Percentiles rank a stretch among this genome's conserved stretches.
phyloP scores from a whole-genome alignment of 345 rosid genomes.

The Anastatica hierochuntica region DNA sequence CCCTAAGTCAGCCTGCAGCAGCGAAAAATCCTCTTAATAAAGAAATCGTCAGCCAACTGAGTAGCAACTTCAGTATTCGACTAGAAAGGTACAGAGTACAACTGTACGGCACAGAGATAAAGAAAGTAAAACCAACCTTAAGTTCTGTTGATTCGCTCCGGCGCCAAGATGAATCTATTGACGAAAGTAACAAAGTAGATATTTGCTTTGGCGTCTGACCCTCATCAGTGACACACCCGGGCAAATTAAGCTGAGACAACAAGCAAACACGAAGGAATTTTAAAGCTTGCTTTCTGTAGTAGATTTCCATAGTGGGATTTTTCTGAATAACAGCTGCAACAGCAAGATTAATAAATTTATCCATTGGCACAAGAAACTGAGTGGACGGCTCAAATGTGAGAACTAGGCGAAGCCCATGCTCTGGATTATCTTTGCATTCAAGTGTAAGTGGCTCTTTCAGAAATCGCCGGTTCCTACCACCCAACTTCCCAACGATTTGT shows the following conservation, averaged over 20 bases:
- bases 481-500: constrained; percentile 95
- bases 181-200: constrained; percentile 55
- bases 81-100: background rate
- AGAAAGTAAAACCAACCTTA: constrained; percentile 46
- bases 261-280: constrained; percentile 83
- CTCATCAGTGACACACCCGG: constrained; percentile 69
- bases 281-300: constrained; percentile 77
- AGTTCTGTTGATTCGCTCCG: constrained; percentile 64
- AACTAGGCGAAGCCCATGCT: constrained; percentile 92
- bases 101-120: background rate
- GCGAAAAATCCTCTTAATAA: background rate
- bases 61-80: constrained; percentile 1
- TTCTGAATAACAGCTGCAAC: constrained; percentile 71
- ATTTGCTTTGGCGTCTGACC: constrained; percentile 49
- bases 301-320: constrained; percentile 44
- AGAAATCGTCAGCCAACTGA: background rate
- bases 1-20: constrained; percentile 83
- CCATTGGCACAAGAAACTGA: constrained; percentile 94
- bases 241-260: constrained; percentile 88
- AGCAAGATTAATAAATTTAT: constrained; percentile 88
- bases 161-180: constrained; percentile 55
- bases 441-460: constrained; percentile 94
- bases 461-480: constrained; percentile 94
- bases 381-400: constrained; percentile 92
- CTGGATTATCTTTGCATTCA: constrained; percentile 97